Conservation (phyloP, 306 rosid species). For the Quercus variabilis region DNA sequence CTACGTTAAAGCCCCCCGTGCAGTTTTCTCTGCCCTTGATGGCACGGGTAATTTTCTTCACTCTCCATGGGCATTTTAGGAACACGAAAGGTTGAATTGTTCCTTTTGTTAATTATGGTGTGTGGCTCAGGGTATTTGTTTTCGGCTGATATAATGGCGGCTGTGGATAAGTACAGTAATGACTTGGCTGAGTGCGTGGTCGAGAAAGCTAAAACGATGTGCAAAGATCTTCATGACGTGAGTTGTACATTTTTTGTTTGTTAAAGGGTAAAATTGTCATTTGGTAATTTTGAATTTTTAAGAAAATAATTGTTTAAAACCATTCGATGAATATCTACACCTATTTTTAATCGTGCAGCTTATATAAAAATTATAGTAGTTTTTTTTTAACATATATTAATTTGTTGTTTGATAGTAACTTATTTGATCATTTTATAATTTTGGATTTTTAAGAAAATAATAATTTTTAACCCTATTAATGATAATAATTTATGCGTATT, state of each 20-base stretch:
- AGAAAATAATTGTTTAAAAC: too few relatives aligned
- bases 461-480: too few relatives aligned
- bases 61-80: background rate
- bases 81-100: background rate
- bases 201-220: slow-evolving; percentile 61
- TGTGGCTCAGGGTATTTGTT: slow-evolving; percentile 55
- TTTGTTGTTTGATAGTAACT: too few relatives aligned
- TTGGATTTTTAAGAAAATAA: too few relatives aligned
- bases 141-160: slow-evolving; percentile 50
- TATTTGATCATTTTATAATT: too few relatives aligned
- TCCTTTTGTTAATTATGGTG: background rate
- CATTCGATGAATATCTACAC: too few relatives aligned
- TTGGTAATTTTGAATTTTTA: too few relatives aligned
- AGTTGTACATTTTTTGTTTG: background rate
- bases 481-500: too few relatives aligned
- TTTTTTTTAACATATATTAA: too few relatives aligned
- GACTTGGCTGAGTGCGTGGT: slow-evolving; percentile 53
- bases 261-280: background rate
- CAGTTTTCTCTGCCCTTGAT: slow-evolving; percentile 46
- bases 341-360: too few relatives aligned
- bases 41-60: slow-evolving; percentile 47
- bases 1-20: slow-evolving; percentile 56
- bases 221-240: slow-evolving; percentile 50
- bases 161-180: slow-evolving; percentile 50
- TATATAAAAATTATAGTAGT: too few relatives aligned